Conservation (phyloP, 331 rosid genomes). For the Prunus yedoensis region DNA sequence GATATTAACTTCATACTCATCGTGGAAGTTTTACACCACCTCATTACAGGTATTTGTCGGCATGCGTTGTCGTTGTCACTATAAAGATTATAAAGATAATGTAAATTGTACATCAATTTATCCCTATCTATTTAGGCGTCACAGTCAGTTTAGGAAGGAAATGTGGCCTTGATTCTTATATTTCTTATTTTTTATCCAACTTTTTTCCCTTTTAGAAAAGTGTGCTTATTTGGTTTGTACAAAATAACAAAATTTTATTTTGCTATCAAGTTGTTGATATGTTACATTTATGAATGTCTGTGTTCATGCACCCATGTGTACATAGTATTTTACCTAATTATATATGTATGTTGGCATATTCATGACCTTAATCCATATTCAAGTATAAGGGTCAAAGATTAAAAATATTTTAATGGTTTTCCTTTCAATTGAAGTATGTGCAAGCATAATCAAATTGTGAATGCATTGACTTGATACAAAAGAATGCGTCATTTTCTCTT, state of each 20-base stretch:
- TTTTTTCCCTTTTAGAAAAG: not conserved
- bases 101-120: not conserved
- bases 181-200: no score
- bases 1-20: not conserved
- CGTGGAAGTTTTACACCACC: not conserved
- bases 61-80: not conserved
- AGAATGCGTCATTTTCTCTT: not conserved
- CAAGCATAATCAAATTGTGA: not conserved
- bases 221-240: not conserved
- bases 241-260: not conserved
- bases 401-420: not conserved
- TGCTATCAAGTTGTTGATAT: not conserved
- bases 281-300: not conserved
- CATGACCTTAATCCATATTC: not conserved
- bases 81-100: not conserved
- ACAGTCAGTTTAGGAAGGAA: not conserved
- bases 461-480: not conserved
- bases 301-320: not conserved
- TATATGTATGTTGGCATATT: not conserved
- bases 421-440: not conserved
- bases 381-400: not conserved
- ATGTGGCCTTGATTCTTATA: not conserved
- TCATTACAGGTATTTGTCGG: not conserved
- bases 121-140: constrained; percentile 10
- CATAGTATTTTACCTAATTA: not conserved